Conservation (phyloP, 305 asterid genomes). For the Fraxinus xanthoxyloides region DNA sequence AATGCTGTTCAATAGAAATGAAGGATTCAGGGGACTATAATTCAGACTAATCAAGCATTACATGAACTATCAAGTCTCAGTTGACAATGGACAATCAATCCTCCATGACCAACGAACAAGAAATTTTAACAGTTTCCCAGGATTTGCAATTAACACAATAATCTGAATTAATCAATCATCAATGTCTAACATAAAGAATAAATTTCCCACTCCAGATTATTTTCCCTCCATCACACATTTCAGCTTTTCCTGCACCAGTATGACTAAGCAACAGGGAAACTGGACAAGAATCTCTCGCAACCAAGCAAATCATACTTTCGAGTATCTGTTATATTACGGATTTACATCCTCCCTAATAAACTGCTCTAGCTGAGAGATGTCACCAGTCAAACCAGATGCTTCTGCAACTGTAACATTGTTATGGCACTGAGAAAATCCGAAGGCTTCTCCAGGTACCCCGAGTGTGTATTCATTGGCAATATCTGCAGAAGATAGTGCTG, state of each 20-base stretch:
- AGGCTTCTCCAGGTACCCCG: slow-evolving; percentile 65
- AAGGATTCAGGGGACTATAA: neutral
- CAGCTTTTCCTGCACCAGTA: neutral
- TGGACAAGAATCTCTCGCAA: neutral
- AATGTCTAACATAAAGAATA: neutral
- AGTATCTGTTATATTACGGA: slow-evolving; percentile 26
- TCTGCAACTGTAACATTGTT: slow-evolving; percentile 58
- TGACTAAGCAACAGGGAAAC: neutral
- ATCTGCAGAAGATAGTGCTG: slow-evolving; percentile 75
- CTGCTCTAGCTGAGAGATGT: slow-evolving; percentile 55
- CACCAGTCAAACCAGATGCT: slow-evolving; percentile 62
- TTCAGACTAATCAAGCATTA: neutral
- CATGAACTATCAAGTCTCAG: too few species aligned
- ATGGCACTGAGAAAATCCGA: slow-evolving; percentile 59
- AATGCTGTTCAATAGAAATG: neutral
- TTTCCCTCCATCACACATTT: neutral
- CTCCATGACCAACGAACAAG: neutral
- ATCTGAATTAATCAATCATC: neutral
- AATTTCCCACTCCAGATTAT: neutral
- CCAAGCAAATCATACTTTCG: neutral
- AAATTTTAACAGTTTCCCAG: neutral
- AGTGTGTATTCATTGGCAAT: slow-evolving; percentile 55
- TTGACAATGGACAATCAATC: too few species aligned
- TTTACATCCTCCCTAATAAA: slow-evolving; percentile 57
- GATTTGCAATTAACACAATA: neutral